Evolutionary conservation across 2,329 filamentous ascomycete species (phyloP).

Genomic region (Talaromyces funiculosus): DNA sequence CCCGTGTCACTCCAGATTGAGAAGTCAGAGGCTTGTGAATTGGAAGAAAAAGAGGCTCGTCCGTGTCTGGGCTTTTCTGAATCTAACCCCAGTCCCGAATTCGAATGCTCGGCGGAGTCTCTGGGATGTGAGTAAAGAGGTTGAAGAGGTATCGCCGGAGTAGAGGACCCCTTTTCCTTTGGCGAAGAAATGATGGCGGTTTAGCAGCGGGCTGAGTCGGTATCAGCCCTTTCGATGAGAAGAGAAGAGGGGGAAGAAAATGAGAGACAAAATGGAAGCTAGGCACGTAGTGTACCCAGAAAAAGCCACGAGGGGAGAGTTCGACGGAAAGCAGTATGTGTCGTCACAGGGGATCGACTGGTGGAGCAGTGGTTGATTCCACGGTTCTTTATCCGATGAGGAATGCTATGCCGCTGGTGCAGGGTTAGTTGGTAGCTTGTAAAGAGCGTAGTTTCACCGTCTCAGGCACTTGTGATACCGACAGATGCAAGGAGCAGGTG

Average conservation of each 20-base stretch:
- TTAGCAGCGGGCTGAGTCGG: conserved; percentile 61
- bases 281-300: conserved; percentile 6
- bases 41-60: conserved; percentile 47
- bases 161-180: conserved; percentile 53
- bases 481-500: conserved; percentile 16
- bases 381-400: conserved; percentile 2
- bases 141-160: conserved; percentile 84
- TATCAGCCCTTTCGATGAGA: conserved; percentile 57
- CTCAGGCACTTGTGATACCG: conserved; percentile 15
- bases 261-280: neutral
- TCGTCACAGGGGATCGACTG: conserved; percentile 6
- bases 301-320: conserved; percentile 7
- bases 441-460: conserved; percentile 5
- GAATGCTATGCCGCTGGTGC: conserved; percentile 4
- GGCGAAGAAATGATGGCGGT: conserved; percentile 79
- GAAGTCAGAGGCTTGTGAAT: conserved; percentile 60
- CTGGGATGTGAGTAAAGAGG: conserved; percentile 49
- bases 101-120: conserved; percentile 30
- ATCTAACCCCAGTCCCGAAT: conserved; percentile 36
- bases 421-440: neutral
- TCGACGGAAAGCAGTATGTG: neutral
- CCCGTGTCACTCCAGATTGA: conserved; percentile 91
- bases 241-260: neutral
- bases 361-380: conserved; percentile 6
- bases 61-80: conserved; percentile 39